Conservation (phyloP, 2,329 filamentous ascomycete genomes). For the Scedosporium minutisporum region DNA sequence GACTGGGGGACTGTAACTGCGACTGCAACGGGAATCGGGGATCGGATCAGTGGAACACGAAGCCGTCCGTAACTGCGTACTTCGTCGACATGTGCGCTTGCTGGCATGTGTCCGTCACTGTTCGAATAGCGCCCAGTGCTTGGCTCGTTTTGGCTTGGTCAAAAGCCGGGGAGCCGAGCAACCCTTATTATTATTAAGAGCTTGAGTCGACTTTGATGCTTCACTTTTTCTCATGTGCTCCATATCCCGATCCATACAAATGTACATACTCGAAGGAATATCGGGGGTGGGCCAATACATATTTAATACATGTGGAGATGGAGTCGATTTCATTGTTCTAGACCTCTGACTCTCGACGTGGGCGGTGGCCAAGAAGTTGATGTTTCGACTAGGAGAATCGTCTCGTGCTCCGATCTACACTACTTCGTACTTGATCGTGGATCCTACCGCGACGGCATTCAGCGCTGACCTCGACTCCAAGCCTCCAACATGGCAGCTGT, state of each 20-base stretch:
- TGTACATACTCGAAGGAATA: neutral
- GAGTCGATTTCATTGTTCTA: too few relatives aligned
- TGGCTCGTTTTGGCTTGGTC: neutral
- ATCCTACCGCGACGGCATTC: neutral
- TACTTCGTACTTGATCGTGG: too few relatives aligned
- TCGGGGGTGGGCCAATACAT: too few relatives aligned
- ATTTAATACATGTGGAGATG: too few relatives aligned
- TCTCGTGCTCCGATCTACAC: too few relatives aligned
- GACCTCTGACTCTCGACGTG: too few relatives aligned
- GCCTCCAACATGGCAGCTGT: neutral
- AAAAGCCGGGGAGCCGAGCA: neutral
- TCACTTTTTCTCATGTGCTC: neutral
- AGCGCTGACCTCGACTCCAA: neutral
- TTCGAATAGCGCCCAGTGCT: neutral
- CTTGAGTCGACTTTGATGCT: neutral
- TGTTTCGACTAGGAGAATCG: too few relatives aligned
- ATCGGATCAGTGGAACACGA: constrained; percentile 5
- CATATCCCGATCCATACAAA: neutral
- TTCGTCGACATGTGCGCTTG: neutral
- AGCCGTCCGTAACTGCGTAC: neutral
- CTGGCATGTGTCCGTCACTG: neutral
- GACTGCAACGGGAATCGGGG: neutral
- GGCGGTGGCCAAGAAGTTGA: too few relatives aligned
- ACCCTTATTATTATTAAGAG: neutral
- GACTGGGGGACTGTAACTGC: neutral